Evolutionary conservation across 176 grass and related monocot genomes (phyloP), one percentile per base, ranked within the genome.

Genomic region (Areca catechu): DNA sequence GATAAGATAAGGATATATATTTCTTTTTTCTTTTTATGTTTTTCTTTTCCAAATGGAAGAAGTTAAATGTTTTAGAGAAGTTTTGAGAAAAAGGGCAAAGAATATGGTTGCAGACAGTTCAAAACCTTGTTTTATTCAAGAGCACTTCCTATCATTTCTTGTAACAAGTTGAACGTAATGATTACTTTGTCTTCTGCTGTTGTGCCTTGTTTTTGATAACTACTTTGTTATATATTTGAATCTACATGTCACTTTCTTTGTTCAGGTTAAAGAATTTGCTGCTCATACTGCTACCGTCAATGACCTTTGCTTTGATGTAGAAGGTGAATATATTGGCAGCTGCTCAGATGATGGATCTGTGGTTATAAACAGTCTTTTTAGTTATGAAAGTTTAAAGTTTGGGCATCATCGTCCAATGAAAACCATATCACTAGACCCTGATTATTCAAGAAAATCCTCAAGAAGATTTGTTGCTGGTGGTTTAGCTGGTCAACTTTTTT

Each of bases 331-430:
- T 34, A 84, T 92, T 73, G 93, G 83, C 23, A 98, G 93, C 72
- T 98, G 93, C 81, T 98, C 93, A 16, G 93, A 98, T 78, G 93
- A 98, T 61, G 93, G 87, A 53, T 80, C 87, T 5, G 73, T 92
- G 49, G 81, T 82, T 50, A 83, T 98, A 83, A 89, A 78, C 79
- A 85, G 84, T 70, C 80, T 98, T 21, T 98, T 98, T 72, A 89
- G 75, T 28, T 83, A 98, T 73, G 93, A 92, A 53, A 92, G 79
- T 58, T 62, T 85, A 63, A 98, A 92, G 71, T 98, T 98, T 54
- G 93, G 92, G 73, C 85, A 92, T 69, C 87, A 92, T 68, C 84
- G 93, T 5, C 93, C 93, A 14, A 98, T 92, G 87, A 98, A 98
- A 78, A 75, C 93, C 67, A 82, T 98, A 64, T 77, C 93, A 60